Percentiles rank a stretch among this genome's conserved stretches.
phyloP scores from a whole-genome alignment of 2,329 filamentous ascomycete genomes.

The Penicillium sumatraense region DNA sequence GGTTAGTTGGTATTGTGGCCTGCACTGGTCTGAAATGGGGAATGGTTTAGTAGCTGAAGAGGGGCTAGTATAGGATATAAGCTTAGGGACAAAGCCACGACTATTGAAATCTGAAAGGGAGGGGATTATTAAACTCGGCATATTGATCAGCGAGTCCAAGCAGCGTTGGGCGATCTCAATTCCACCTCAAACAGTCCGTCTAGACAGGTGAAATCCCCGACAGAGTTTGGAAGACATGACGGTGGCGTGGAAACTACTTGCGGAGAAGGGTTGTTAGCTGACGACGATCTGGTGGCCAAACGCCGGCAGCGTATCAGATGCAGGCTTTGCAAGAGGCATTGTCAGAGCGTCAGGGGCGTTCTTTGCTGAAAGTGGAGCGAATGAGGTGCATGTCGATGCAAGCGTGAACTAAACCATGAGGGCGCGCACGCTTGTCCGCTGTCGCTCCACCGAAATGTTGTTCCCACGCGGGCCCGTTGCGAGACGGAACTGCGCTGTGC shows the following conservation, averaged over 20 bases:
- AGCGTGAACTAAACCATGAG: background rate
- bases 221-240: background rate
- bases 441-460: background rate
- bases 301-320: background rate
- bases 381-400: background rate
- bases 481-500: background rate
- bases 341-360: background rate
- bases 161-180: background rate
- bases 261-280: background rate
- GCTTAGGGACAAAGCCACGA: background rate
- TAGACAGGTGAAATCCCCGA: background rate
- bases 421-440: background rate
- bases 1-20: background rate
- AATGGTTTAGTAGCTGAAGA: background rate
- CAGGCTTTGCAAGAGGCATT: background rate
- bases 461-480: slow-evolving; percentile 2
- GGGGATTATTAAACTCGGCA: background rate
- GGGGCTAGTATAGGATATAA: slow-evolving; percentile 7
- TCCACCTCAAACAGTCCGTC: background rate
- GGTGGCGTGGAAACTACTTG: slow-evolving; percentile 1
- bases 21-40: background rate
- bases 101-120: background rate
- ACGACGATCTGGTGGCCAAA: slow-evolving; percentile 1
- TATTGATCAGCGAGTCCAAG: background rate
- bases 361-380: background rate